These are phyloP conservation scores for Delphinella strobiligena DNA, from an alignment of 2,329 filamentous ascomycete genomes.

Conservation along the genomic window DNA sequence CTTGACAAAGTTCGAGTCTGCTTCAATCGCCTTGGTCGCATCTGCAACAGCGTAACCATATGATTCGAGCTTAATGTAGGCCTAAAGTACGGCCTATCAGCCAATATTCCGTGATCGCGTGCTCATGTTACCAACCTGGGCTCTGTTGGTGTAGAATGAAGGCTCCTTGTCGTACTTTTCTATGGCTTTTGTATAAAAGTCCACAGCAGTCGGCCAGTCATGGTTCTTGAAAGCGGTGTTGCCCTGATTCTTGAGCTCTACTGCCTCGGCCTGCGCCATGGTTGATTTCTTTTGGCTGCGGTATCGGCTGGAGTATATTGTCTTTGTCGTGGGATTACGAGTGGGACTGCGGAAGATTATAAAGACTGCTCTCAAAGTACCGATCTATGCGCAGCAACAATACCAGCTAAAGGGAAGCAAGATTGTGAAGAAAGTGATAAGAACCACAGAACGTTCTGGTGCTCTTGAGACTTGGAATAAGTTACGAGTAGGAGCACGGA, in stretches of 20 bases:
- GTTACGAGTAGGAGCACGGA: neutral
- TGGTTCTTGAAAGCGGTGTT: conserved; percentile 85
- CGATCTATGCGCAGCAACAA: too few relatives aligned
- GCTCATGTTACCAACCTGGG: conserved; percentile 54
- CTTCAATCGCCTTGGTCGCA: conserved; percentile 78
- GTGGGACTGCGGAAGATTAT: too few relatives aligned
- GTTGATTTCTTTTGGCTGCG: conserved; percentile 8
- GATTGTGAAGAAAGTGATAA: too few relatives aligned
- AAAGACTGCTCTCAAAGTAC: too few relatives aligned
- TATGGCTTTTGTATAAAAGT: conserved; percentile 81
- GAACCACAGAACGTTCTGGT: too few relatives aligned
- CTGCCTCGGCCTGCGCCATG: conserved; percentile 41
- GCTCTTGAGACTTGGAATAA: too few relatives aligned
- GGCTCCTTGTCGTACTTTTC: conserved; percentile 70
- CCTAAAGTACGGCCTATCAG: conserved; percentile 36
- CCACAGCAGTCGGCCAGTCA: conserved; percentile 72
- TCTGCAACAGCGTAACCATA: conserved; percentile 89
- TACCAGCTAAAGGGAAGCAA: too few relatives aligned
- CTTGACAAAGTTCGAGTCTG: conserved; percentile 83
- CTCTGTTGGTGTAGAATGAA: conserved; percentile 87
- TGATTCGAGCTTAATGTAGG: conserved; percentile 87
- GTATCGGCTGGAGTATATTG: neutral
- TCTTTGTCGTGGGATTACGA: too few relatives aligned
- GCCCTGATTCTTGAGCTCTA: conserved; percentile 80
- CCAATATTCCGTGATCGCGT: conserved; percentile 13